Evolutionary conservation across 257 asterid species (phyloP).

Genomic region (Catharanthus roseus): DNA sequence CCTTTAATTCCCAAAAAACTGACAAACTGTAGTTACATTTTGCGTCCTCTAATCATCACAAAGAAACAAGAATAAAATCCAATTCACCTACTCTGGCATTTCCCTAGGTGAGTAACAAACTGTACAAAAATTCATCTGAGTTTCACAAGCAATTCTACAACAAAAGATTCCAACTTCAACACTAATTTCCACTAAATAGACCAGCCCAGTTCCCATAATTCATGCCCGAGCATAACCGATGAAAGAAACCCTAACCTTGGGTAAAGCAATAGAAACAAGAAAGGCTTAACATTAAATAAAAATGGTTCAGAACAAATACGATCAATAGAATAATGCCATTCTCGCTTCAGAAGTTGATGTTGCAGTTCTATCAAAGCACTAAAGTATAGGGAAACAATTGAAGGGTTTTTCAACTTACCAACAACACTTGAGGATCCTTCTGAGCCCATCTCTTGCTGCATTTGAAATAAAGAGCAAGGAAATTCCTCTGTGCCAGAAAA

Average conservation of each 20-base stretch:
- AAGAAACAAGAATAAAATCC: neutral
- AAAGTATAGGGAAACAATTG: neutral
- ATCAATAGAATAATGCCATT: neutral
- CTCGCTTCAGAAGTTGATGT: neutral
- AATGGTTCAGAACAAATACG: neutral
- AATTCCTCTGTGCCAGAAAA: neutral
- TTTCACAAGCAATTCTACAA: neutral
- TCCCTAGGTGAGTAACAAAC: neutral
- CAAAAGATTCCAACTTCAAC: constrained; percentile 9
- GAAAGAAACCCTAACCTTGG: neutral
- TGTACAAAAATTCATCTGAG: neutral
- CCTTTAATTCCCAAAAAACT: neutral
- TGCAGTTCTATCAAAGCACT: neutral
- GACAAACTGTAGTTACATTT: neutral
- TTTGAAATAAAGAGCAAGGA: constrained; percentile 9
- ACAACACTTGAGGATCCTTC: constrained; percentile 64
- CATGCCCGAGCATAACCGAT: neutral
- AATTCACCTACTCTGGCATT: neutral
- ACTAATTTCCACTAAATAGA: neutral
- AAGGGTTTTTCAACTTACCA: constrained; percentile 40
- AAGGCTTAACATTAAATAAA: neutral
- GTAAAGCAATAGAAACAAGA: neutral
- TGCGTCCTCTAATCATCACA: neutral
- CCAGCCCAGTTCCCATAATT: neutral
- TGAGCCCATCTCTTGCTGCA: constrained; percentile 48